Base-by-base conservation (phyloP, 306 rosid genomes). In the Vigna nakashimae region DNA sequence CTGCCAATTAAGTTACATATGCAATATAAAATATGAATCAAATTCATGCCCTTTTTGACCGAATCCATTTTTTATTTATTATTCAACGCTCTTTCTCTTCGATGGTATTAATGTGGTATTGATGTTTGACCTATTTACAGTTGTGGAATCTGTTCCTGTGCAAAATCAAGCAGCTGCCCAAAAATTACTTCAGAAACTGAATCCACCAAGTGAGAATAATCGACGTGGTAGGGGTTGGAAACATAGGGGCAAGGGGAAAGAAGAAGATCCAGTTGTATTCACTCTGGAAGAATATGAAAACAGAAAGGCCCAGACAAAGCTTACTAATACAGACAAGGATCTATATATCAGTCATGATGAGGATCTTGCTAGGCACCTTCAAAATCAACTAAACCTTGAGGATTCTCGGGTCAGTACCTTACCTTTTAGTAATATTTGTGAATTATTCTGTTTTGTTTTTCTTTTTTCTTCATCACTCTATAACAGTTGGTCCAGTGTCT, bases 101-200 rank as follows among this genome's bases (percentile, higher is more conserved):
- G 15, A 63, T 55, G 67, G 24, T 16, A 43, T 40, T 49, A 4
- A 38, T 71, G 17, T 36, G 40, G 76, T 71, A 58, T 49, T 46
- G 40, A 65, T 76, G 34, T 30, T 57, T 74, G 68, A 63, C 75
- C 49, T 40, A 7, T 65, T 9, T 69, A 71, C 85, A 95, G 98
- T 80, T 42, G 93, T 86, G 68, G 98, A 95, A 82, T 86, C 76
- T 73, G 88, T 82, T 78, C 97, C 98, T 26, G 83, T 95, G 55
- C 97, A 92, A 84, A 95, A 95, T 78, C 98, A 95, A 86, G 97
- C 97, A 34, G 96, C 98, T 58, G 83, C 98, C 28, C 98, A 95
- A 78, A 95, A 95, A 36, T 88, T 92, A 63, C 98, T 88, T 71
- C 90, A 90, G 85, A 95, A 87, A 84, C 75, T 88, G 88, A 88